Base-by-base conservation (phyloP, 176 grass and related monocot species). In the Puccinellia tenuiflora region DNA sequence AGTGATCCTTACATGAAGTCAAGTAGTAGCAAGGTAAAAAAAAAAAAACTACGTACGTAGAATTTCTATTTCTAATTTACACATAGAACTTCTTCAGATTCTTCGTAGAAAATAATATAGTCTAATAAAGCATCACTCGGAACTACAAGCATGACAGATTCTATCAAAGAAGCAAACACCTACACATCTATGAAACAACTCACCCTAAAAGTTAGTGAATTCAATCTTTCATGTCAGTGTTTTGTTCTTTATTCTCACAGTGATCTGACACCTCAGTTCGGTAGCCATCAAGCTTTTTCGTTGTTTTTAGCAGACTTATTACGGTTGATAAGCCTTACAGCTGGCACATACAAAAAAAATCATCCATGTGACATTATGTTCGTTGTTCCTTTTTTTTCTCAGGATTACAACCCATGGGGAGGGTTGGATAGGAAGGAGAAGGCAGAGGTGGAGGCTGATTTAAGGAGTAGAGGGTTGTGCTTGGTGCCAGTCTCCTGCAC, bases 1-100 rank as follows among this genome's bases (percentile, higher is more conserved):
- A 95, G 95, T 84, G 92, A 98, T 47, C 90, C 95, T 71, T 98
- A 91, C 86, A 85, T 98, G 86, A 94, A 91, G 88, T 88, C 95
- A 53, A 83, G 90, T 51, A 84, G 78, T 48, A 88, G 80, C 75
- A 95, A 90, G 90, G 90, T 90, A 84, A 75, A 75, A 35, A 31
- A 40, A 45, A 16, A 50, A 75, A 84, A 68, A 24, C 51, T 21
- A 56, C 2, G 26, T 56, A 22, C 21, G 12, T 6, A n/a, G 3
- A n/a, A 22, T 35, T 68, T n/a, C 34, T 39, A 11, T 30, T 34
- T n/a, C 33, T 35, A 67, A 12, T 11, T 20, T 67, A 38, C 38
- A 40, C 9, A 8, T 34, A 65, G 29, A 67, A 38, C 64, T 34
- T 38, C 34, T 38, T 38, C 18, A 3, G n/a, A n/a, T 40, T 69